Evolutionary conservation across 1,139 yeast genomes (phyloP).

Genomic region (Petasospora rhodanensis): DNA sequence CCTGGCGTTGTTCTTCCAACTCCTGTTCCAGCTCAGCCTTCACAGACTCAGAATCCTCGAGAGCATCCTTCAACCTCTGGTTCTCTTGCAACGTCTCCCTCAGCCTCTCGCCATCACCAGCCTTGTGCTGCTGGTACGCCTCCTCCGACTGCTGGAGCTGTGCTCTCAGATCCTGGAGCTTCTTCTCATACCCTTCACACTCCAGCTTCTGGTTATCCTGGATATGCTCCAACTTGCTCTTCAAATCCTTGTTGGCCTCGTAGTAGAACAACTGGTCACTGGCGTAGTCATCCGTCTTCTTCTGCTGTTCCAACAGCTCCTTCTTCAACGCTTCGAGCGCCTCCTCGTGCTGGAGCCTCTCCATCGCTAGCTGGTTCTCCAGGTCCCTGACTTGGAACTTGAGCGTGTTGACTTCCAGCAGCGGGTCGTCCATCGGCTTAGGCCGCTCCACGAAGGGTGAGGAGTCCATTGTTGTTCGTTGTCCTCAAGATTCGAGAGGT

Average conservation of each 20-base stretch:
- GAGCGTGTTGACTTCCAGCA: conserved; percentile 24
- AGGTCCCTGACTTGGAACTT: conserved; percentile 31
- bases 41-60: conserved; percentile 16
- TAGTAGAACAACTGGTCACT: conserved; percentile 38
- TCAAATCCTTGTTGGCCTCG: conserved; percentile 34
- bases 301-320: conserved; percentile 24
- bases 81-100: conserved; percentile 9
- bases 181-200: conserved; percentile 23
- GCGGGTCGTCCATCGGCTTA: conserved; percentile 2
- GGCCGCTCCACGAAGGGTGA: conserved; percentile 47
- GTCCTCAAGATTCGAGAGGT: no score
- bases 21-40: conserved; percentile 20
- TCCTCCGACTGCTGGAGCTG: conserved; percentile 17
- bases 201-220: conserved; percentile 26
- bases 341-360: conserved; percentile 30
- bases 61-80: conserved; percentile 14
- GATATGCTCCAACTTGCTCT: conserved; percentile 28
- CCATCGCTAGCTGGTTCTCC: conserved; percentile 27
- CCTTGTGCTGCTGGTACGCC: conserved; percentile 19
- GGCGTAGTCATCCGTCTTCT: conserved; percentile 27
- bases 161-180: conserved; percentile 17
- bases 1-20: conserved; percentile 20
- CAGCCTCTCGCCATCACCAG: background rate
- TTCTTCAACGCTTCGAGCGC: conserved; percentile 28
- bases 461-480: conserved; percentile 39